Evolutionary conservation across 495 filamentous ascomycete genomes (phyloP).

Genomic region (Lepraria neglecta): DNA sequence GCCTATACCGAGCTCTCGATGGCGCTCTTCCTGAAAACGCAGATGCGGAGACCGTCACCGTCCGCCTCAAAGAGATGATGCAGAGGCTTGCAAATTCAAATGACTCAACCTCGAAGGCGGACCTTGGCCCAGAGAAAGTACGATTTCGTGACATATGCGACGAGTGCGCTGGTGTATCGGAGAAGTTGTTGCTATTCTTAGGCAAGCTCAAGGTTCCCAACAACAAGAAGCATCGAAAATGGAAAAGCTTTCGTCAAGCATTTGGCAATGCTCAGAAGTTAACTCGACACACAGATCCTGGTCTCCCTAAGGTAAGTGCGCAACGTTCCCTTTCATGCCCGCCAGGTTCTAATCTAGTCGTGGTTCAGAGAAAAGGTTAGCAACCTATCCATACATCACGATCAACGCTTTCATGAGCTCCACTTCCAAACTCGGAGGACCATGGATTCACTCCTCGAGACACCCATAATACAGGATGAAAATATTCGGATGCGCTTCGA

Average conservation of each 20-base stretch:
- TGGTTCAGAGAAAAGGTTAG: neutral
- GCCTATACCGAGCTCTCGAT: neutral
- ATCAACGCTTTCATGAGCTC: neutral
- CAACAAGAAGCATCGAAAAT: neutral
- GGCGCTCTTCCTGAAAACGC: neutral
- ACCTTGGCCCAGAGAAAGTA: neutral
- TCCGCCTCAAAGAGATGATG: neutral
- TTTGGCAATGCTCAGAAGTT: neutral
- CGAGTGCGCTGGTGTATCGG: neutral
- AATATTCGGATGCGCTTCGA: neutral
- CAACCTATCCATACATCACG: neutral
- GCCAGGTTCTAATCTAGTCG: too few relatives aligned
- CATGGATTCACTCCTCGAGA: neutral
- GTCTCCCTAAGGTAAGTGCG: neutral
- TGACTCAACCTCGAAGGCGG: too few relatives aligned
- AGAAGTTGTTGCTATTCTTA: neutral
- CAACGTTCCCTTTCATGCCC: too few relatives aligned
- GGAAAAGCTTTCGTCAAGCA: neutral
- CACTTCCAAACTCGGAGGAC: neutral
- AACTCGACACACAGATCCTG: neutral
- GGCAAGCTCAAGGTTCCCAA: neutral
- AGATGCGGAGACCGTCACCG: neutral
- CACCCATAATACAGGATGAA: neutral
- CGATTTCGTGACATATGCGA: neutral
- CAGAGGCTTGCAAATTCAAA: too few relatives aligned